Percentiles rank a stretch among this genome's conserved stretches.
Conservation (phyloP, 805 yeast genomes). For the Metschnikowia kofuensis region DNA sequence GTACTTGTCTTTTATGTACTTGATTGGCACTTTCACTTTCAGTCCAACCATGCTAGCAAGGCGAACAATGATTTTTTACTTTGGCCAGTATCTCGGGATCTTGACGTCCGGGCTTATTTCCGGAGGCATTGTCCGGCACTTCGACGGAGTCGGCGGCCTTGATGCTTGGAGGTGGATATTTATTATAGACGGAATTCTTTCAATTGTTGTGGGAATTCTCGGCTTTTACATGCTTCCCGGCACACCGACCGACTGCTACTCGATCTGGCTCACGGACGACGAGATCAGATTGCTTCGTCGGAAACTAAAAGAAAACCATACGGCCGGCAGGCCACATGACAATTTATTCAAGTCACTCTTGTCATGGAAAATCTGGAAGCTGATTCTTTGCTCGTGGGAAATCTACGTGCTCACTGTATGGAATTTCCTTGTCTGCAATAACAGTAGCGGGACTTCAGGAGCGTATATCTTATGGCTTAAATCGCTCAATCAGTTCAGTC, state of each 20-base stretch:
- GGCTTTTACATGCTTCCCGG: constrained; percentile 22
- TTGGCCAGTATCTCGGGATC: constrained; percentile 30
- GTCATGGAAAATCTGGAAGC: constrained; percentile 44
- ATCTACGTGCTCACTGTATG: constrained; percentile 54
- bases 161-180: constrained; percentile 19
- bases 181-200: constrained; percentile 15
- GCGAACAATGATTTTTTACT: constrained; percentile 24
- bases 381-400: constrained; percentile 55
- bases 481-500: constrained; percentile 22
- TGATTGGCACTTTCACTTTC: constrained; percentile 23
- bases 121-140: constrained; percentile 19
- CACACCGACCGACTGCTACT: constrained; percentile 19
- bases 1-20: constrained; percentile 26
- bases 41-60: constrained; percentile 23
- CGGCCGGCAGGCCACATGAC: constrained; percentile 18
- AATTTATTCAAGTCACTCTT: constrained; percentile 14
- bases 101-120: constrained; percentile 29
- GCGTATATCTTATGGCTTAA: constrained; percentile 59
- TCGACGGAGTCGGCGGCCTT: constrained; percentile 13
- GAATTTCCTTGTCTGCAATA: constrained; percentile 61
- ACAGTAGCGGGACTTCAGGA: constrained; percentile 53
- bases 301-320: constrained; percentile 15
- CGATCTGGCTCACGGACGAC: constrained; percentile 18
- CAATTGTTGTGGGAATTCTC: constrained; percentile 14
- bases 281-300: constrained; percentile 36